These are phyloP conservation scores for Tuber calosporum DNA, from an alignment of 495 filamentous ascomycete genomes.

Conservation along the genomic window DNA sequence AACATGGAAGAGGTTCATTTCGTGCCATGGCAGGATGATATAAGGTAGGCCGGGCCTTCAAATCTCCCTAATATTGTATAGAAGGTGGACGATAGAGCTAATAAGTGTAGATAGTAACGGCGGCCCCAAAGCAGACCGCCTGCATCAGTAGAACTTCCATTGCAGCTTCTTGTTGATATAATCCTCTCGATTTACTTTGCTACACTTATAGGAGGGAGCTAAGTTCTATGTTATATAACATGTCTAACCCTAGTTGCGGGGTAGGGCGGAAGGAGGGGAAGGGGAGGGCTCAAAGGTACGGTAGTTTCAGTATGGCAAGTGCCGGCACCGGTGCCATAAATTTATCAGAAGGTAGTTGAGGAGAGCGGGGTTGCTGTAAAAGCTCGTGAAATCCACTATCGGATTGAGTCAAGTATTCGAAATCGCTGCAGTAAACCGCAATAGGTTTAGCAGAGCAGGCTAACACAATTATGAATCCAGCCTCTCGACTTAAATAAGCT, in stretches of 20 bases:
- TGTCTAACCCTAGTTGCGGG: background rate
- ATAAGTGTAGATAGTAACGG: background rate
- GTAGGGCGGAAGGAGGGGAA: background rate
- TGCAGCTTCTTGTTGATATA: background rate
- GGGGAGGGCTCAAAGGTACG: background rate
- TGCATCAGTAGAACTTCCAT: background rate
- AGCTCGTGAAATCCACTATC: too few species aligned
- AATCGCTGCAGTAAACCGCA: too few species aligned
- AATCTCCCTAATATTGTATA: constrained; percentile 12
- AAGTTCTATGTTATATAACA: background rate
- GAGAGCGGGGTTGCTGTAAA: background rate
- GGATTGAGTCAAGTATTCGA: too few species aligned
- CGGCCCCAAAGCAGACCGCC: background rate
- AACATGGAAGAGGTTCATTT: constrained; percentile 12
- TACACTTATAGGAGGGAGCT: background rate
- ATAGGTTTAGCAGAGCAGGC: too few species aligned
- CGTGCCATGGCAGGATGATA: constrained; percentile 15
- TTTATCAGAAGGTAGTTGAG: background rate
- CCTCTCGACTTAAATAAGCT: too few species aligned
- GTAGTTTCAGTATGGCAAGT: background rate
- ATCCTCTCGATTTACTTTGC: background rate
- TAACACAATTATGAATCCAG: too few species aligned
- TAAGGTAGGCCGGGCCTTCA: constrained; percentile 23
- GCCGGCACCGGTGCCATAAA: background rate
- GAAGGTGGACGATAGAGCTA: background rate